Evolutionary conservation across 192 early-diverging fungal species (phyloP).

Genomic region (Linnemannia schmuckeri): DNA sequence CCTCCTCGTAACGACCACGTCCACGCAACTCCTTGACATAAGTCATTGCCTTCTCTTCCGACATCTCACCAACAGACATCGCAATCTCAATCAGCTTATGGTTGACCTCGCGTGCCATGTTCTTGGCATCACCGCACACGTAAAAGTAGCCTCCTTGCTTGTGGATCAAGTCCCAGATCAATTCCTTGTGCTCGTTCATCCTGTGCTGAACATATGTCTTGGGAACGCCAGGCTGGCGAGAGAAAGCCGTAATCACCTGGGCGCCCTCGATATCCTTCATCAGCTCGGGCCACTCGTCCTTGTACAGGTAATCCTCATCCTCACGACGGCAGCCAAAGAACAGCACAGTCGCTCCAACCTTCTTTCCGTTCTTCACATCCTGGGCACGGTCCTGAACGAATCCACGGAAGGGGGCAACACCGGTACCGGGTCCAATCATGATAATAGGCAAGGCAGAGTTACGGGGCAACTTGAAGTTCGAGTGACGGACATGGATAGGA

Average conservation of each 20-base stretch:
- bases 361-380: slow-evolving; percentile 68
- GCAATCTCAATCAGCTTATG: slow-evolving; percentile 78
- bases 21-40: slow-evolving; percentile 91
- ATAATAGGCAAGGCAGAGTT: slow-evolving; percentile 85
- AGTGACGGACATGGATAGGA: slow-evolving; percentile 91
- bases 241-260: slow-evolving; percentile 91
- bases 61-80: slow-evolving; percentile 70
- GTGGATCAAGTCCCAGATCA: slow-evolving; percentile 87
- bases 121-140: slow-evolving; percentile 96
- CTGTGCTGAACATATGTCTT: slow-evolving; percentile 99
- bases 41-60: slow-evolving; percentile 74
- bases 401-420: slow-evolving; percentile 98
- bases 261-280: slow-evolving; percentile 75
- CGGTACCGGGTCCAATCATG: slow-evolving; percentile 99
- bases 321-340: slow-evolving; percentile 95
- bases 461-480: slow-evolving; percentile 91
- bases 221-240: slow-evolving; percentile 75
- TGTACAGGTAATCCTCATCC: slow-evolving; percentile 92
- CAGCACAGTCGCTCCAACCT: slow-evolving; percentile 87
- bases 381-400: slow-evolving; percentile 92
- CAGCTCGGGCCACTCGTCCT: slow-evolving; percentile 78
- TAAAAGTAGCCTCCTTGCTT: slow-evolving; percentile 85
- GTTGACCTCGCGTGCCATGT: slow-evolving; percentile 95
- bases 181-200: slow-evolving; percentile 77
- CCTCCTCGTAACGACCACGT: slow-evolving; percentile 91